Evolutionary conservation across 2,329 filamentous ascomycete genomes (phyloP).

Genomic region (Trichoderma sp.): DNA sequence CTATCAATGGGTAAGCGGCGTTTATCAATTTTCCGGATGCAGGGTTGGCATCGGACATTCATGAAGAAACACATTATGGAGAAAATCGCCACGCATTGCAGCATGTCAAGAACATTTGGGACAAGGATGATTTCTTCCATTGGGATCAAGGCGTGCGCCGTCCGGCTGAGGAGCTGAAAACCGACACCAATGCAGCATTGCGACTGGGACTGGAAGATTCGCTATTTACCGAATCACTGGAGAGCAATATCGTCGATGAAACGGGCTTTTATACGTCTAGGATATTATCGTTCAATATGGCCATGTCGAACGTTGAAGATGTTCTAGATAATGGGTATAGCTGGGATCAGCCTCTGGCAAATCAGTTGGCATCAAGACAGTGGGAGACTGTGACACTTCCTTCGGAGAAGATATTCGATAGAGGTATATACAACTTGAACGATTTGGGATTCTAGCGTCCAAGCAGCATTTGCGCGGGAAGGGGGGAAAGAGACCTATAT

Average conservation of each 20-base stretch:
- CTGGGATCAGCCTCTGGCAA: neutral
- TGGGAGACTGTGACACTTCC: slow-evolving; percentile 8
- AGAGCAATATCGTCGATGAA: neutral
- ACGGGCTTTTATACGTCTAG: neutral
- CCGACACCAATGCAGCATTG: neutral
- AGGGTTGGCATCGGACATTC: neutral
- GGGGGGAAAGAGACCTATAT: neutral
- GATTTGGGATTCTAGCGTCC: neutral
- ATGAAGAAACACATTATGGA: slow-evolving; percentile 39
- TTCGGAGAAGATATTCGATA: neutral
- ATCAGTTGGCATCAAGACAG: neutral
- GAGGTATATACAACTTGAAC: neutral
- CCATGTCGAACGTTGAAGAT: neutral
- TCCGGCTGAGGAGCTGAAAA: slow-evolving; percentile 2
- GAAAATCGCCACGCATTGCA: slow-evolving; percentile 32
- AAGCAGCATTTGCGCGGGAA: neutral
- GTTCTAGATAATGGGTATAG: neutral
- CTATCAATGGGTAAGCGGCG: slow-evolving; percentile 30
- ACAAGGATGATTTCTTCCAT: slow-evolving; percentile 33
- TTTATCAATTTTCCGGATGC: slow-evolving; percentile 38
- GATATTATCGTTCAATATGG: neutral
- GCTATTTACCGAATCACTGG: neutral
- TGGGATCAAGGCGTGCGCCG: slow-evolving; percentile 34
- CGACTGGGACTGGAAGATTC: neutral
- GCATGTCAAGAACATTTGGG: slow-evolving; percentile 35